Conservation (phyloP, 805 yeast species). For the Candida nitratophila region DNA sequence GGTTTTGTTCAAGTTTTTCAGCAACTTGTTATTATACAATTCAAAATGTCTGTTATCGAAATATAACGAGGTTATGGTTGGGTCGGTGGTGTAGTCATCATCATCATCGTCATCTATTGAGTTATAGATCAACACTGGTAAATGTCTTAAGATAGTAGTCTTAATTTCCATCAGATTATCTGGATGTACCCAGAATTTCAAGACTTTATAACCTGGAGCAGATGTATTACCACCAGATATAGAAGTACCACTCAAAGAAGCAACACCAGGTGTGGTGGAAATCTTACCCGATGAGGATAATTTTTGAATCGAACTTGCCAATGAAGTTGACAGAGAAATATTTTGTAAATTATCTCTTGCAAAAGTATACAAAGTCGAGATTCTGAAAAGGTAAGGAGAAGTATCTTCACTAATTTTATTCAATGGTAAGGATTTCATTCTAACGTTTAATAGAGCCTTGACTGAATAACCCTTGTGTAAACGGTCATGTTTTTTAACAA, state of each 20-base stretch:
- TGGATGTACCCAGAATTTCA: constrained; percentile 95
- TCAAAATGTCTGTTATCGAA: constrained; percentile 82
- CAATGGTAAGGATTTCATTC: constrained; percentile 83
- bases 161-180: constrained; percentile 96
- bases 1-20: constrained; percentile 50
- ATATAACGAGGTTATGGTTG: constrained; percentile 78
- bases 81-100: constrained; percentile 54
- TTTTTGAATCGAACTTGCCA: constrained; percentile 40
- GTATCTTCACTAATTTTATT: constrained; percentile 79
- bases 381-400: constrained; percentile 80
- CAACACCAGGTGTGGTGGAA: constrained; percentile 25
- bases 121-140: constrained; percentile 81
- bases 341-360: constrained; percentile 63
- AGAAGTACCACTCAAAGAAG: constrained; percentile 9
- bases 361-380: constrained; percentile 74
- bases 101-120: constrained; percentile 42
- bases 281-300: constrained; percentile 34
- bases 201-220: constrained; percentile 40
- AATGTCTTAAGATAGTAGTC: constrained; percentile 86
- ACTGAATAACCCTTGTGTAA: constrained; percentile 85
- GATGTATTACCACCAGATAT: constrained; percentile 11
- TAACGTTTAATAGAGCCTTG: constrained; percentile 78
- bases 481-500: constrained; percentile 94
- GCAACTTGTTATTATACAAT: constrained; percentile 76
- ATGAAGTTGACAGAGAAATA: constrained; percentile 24